Conservation (phyloP, 2,329 filamentous ascomycete species). For the Aciculosporium take region DNA sequence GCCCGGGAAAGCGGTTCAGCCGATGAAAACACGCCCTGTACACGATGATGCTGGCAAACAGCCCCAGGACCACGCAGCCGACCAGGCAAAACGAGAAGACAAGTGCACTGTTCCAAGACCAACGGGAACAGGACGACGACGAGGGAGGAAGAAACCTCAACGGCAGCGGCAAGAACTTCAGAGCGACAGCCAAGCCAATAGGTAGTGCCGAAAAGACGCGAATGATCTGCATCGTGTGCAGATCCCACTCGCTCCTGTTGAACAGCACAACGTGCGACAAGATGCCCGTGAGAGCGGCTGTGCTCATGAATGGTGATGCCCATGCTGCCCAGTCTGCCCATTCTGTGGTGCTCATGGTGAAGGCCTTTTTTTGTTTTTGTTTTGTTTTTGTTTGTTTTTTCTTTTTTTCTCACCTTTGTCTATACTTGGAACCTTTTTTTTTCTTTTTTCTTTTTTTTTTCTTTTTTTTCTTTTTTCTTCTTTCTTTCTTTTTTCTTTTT, state of each 20-base stretch:
- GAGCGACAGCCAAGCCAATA: not conserved
- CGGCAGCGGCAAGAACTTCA: not conserved
- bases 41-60: conserved; percentile 9
- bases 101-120: not conserved
- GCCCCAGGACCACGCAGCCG: not conserved
- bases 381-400: too few species aligned
- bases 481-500: not conserved
- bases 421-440: too few species aligned
- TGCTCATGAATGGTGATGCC: conserved; percentile 9
- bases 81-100: not conserved
- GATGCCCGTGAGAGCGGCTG: conserved; percentile 16
- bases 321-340: not conserved
- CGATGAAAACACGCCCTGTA: conserved; percentile 14
- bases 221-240: conserved; percentile 3
- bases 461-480: not conserved
- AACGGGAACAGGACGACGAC: not conserved
- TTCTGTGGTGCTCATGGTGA: not conserved
- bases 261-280: conserved; percentile 11
- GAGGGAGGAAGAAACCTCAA: not conserved
- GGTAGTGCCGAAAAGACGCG: not conserved
- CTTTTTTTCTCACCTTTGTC: too few species aligned
- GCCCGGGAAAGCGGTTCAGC: conserved; percentile 15
- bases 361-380: too few species aligned
- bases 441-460: not conserved
- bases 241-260: conserved; percentile 15